A percentile compares a stretch with the other conserved stretches of the same genome.
phyloP scores from a whole-genome alignment of 2,329 filamentous ascomycete species.

The Fusarium kyushuense region DNA sequence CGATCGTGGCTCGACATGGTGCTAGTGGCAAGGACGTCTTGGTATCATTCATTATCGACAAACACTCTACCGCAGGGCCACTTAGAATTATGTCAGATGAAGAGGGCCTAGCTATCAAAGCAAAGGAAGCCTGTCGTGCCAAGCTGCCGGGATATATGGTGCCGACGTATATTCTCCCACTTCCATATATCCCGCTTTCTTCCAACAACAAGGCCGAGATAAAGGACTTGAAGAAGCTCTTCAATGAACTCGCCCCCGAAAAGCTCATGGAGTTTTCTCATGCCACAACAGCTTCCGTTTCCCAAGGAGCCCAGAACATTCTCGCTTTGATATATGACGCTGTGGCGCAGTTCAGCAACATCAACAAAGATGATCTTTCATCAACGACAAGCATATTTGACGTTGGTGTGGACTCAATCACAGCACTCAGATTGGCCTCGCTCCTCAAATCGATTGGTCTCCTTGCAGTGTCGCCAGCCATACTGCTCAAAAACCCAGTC shows the following conservation, averaged over 20 bases:
- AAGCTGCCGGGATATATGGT: constrained; percentile 89
- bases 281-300: constrained; percentile 41
- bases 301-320: constrained; percentile 51
- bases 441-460: constrained; percentile 74
- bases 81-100: constrained; percentile 49
- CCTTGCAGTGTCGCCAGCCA: constrained; percentile 68
- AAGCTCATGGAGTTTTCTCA: constrained; percentile 69
- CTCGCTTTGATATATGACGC: constrained; percentile 64
- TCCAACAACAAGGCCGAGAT: constrained; percentile 90
- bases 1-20: constrained; percentile 77
- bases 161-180: constrained; percentile 81
- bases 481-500: constrained; percentile 73
- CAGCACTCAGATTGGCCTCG: constrained; percentile 76
- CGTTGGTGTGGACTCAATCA: constrained; percentile 89
- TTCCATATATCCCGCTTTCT: constrained; percentile 81
- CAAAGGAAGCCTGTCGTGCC: constrained; percentile 73
- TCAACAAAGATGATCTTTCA: constrained; percentile 59
- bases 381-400: constrained; percentile 81
- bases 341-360: constrained; percentile 65
- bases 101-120: constrained; percentile 57
- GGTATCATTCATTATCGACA: constrained; percentile 74
- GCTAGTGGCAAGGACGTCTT: constrained; percentile 84
- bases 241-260: constrained; percentile 69
- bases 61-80: neutral
- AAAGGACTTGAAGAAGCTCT: constrained; percentile 75